Evolutionary conservation across 306 rosid genomes (phyloP).

Genomic region (Arachis hypogaea): DNA sequence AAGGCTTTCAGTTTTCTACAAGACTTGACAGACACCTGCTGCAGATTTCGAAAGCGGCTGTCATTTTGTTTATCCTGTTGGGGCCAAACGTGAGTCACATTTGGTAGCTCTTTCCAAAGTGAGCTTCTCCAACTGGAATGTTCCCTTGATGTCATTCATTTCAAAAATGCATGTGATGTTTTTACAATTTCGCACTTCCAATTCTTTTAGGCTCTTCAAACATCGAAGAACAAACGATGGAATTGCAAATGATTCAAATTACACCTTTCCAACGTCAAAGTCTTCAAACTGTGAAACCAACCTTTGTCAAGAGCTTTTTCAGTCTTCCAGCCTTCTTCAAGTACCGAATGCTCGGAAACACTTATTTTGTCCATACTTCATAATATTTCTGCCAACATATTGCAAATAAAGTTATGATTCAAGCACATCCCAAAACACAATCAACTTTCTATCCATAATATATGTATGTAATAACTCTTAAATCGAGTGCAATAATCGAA

Average conservation of each 20-base stretch:
- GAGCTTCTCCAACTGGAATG: background rate
- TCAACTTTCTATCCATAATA: no score
- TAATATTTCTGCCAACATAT: background rate
- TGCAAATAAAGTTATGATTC: background rate
- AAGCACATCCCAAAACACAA: no score
- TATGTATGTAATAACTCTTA: no score
- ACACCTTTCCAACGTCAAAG: background rate
- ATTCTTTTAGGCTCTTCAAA: slow-evolving; percentile 1
- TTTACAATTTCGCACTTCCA: background rate
- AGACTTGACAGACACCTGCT: background rate
- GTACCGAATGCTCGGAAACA: background rate
- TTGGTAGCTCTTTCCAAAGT: background rate
- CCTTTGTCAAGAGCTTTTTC: background rate
- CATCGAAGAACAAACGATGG: background rate
- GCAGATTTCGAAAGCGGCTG: background rate
- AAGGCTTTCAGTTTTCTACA: background rate
- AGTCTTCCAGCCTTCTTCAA: background rate
- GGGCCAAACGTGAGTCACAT: background rate
- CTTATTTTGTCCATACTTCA: background rate
- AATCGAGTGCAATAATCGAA: no score
- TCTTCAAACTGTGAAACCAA: background rate
- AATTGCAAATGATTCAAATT: background rate
- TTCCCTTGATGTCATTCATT: background rate
- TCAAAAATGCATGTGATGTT: background rate
- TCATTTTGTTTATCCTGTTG: background rate